Conservation (phyloP, 768 basidiomycete species). For the Lenzites betulinus region DNA sequence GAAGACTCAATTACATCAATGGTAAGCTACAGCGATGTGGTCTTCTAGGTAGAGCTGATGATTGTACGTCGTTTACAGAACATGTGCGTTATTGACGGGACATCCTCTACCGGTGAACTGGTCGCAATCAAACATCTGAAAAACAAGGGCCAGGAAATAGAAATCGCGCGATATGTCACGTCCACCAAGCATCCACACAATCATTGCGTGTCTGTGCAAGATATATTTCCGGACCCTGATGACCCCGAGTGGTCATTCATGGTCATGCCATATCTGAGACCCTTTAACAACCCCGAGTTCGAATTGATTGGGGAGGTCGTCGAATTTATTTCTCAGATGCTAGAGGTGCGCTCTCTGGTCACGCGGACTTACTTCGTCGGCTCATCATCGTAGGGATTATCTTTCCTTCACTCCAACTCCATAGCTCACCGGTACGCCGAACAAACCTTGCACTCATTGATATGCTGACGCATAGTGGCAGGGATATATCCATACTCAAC, state of each 20-base stretch:
- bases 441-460: no score
- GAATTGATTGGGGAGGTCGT: conserved; percentile 25
- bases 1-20: conserved; percentile 15
- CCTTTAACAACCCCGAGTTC: conserved; percentile 30
- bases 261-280: conserved; percentile 32
- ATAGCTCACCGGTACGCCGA: conserved; percentile 28
- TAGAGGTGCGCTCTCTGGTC: conserved; percentile 9
- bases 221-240: conserved; percentile 24
- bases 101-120: neutral
- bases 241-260: conserved; percentile 9
- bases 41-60: no score
- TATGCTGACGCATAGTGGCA: conserved; percentile 9
- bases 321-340: conserved; percentile 21
- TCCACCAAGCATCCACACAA: conserved; percentile 16
- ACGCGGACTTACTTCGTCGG: neutral
- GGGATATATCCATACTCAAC: conserved; percentile 22
- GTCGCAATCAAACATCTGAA: conserved; percentile 22
- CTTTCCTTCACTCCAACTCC: conserved; percentile 26
- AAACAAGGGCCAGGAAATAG: conserved; percentile 11
- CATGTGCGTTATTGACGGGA: conserved; percentile 23
- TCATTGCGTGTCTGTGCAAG: conserved; percentile 29
- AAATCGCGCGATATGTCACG: conserved; percentile 18
- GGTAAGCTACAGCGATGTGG: conserved; percentile 6
- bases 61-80: neutral
- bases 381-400: conserved; percentile 21